Percentiles rank a stretch among this genome's conserved stretches.
Evolutionary conservation across 345 rosid genomes (phyloP).

Genomic region (Xanthoceras sorbifolium): DNA sequence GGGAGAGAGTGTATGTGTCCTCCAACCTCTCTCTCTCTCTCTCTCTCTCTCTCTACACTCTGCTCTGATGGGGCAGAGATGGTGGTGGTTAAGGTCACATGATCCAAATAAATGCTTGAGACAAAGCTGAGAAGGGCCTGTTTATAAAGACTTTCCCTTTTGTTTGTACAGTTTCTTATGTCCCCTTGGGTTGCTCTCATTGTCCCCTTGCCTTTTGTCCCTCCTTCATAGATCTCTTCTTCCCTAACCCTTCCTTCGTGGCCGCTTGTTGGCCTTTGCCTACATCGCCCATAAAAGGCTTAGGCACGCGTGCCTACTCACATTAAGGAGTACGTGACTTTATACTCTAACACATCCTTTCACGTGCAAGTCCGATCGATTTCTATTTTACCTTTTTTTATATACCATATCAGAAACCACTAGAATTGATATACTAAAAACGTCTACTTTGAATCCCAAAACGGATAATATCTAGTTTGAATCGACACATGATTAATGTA

Average conservation of each 20-base stretch:
- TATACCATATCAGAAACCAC: too few species aligned
- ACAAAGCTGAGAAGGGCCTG: constrained; percentile 32
- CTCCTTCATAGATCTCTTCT: constrained; percentile 27
- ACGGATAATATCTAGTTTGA: too few species aligned
- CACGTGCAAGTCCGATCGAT: too few species aligned
- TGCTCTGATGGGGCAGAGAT: constrained; percentile 25
- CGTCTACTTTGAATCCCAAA: too few species aligned
- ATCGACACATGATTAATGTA: too few species aligned
- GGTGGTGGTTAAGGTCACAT: constrained; percentile 47
- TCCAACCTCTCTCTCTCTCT: not conserved
- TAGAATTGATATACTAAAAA: too few species aligned
- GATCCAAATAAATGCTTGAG: constrained; percentile 52
- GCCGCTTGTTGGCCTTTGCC: constrained; percentile 42
- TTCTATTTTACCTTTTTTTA: too few species aligned
- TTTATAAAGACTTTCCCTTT: constrained; percentile 19
- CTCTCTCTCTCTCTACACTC: not conserved
- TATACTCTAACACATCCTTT: too few species aligned
- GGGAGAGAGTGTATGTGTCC: not conserved
- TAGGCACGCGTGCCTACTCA: not conserved
- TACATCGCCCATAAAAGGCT: constrained; percentile 15
- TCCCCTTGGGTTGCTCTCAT: constrained; percentile 44
- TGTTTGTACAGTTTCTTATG: constrained; percentile 45
- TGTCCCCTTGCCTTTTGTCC: constrained; percentile 45
- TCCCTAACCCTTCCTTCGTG: constrained; percentile 35
- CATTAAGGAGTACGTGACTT: too few species aligned